Percentiles rank a stretch among this genome's conserved stretches.
phyloP scores from a whole-genome alignment of 1,284 basidiomycete species.

The Thelephora terrestris region DNA sequence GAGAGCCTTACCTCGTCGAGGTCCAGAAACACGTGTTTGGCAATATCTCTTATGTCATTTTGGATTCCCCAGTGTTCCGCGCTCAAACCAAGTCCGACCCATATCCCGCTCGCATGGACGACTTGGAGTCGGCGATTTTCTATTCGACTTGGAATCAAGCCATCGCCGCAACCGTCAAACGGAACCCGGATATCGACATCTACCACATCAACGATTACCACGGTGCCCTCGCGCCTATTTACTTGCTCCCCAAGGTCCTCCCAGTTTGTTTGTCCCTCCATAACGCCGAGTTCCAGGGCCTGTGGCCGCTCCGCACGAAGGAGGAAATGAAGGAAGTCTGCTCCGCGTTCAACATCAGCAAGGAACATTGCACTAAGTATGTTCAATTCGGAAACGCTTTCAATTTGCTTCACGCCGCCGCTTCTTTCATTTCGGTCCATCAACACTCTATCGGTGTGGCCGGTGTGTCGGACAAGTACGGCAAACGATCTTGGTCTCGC shows the following conservation, averaged over 20 bases:
- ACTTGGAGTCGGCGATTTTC: slow-evolving; percentile 89
- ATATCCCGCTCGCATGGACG: slow-evolving; percentile 93
- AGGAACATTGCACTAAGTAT: slow-evolving; percentile 90
- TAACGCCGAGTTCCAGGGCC: slow-evolving; percentile 93
- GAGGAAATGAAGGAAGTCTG: slow-evolving; percentile 97
- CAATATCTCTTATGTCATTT: slow-evolving; percentile 88
- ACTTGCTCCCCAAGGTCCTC: slow-evolving; percentile 81
- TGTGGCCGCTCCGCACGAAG: slow-evolving; percentile 90
- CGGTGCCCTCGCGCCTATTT: slow-evolving; percentile 82
- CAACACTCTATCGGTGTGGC: slow-evolving; percentile 90
- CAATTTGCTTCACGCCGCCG: slow-evolving; percentile 86
- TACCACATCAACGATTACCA: slow-evolving; percentile 91
- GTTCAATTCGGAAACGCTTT: slow-evolving; percentile 96
- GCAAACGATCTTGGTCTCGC: slow-evolving; percentile 89
- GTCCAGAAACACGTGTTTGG: slow-evolving; percentile 86
- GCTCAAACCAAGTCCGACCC: slow-evolving; percentile 91
- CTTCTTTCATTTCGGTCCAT: slow-evolving; percentile 84
- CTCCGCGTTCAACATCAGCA: slow-evolving; percentile 92
- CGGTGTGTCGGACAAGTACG: slow-evolving; percentile 93
- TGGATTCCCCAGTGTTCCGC: slow-evolving; percentile 91
- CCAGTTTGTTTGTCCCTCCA: slow-evolving; percentile 88
- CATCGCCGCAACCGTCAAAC: slow-evolving; percentile 80
- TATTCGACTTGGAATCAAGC: slow-evolving; percentile 97
- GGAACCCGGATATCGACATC: slow-evolving; percentile 79
- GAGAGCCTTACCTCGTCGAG: slow-evolving; percentile 89